phyloP scores from a whole-genome alignment of 1,284 basidiomycete genomes.

The Takashimella koratensis region DNA sequence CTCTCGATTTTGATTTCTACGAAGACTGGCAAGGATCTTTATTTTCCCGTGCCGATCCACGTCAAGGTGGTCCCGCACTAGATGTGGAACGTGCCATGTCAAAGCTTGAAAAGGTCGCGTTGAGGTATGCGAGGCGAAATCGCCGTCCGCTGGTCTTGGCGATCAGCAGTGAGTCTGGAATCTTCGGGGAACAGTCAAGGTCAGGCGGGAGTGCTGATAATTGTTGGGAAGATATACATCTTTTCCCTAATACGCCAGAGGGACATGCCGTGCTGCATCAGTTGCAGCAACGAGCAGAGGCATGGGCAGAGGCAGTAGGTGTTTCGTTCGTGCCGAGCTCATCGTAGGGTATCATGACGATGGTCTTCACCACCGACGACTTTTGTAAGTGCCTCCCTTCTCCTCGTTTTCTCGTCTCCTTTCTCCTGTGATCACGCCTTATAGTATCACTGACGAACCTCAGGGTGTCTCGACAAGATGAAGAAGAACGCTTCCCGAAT shows the following conservation, averaged over 20 bases:
- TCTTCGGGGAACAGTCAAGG: neutral
- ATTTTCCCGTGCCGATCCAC: conserved; percentile 76
- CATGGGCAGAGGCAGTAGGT: conserved; percentile 75
- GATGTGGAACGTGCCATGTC: conserved; percentile 81
- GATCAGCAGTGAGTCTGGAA: conserved; percentile 54
- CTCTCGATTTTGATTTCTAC: conserved; percentile 52
- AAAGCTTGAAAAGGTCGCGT: conserved; percentile 80
- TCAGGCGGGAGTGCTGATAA: too few species aligned
- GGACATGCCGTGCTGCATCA: conserved; percentile 72
- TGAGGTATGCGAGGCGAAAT: conserved; percentile 57
- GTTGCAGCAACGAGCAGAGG: conserved; percentile 76
- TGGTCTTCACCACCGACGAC: conserved; percentile 77
- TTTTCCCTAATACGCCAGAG: conserved; percentile 73
- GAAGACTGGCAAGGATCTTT: conserved; percentile 65
- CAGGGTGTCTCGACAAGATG: conserved; percentile 54
- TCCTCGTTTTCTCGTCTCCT: too few species aligned
- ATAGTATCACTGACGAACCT: neutral
- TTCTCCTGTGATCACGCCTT: neutral
- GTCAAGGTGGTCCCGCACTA: conserved; percentile 74
- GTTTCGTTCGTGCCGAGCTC: conserved; percentile 2
- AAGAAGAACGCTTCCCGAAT: conserved; percentile 65
- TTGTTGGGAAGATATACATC: conserved; percentile 56
- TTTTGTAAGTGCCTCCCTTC: conserved; percentile 57
- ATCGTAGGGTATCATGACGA: conserved; percentile 63
- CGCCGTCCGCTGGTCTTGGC: conserved; percentile 70